These are phyloP conservation scores for Trichothecium sympodiale DNA, from an alignment of 2,329 filamentous ascomycete genomes.

Conservation along the genomic window DNA sequence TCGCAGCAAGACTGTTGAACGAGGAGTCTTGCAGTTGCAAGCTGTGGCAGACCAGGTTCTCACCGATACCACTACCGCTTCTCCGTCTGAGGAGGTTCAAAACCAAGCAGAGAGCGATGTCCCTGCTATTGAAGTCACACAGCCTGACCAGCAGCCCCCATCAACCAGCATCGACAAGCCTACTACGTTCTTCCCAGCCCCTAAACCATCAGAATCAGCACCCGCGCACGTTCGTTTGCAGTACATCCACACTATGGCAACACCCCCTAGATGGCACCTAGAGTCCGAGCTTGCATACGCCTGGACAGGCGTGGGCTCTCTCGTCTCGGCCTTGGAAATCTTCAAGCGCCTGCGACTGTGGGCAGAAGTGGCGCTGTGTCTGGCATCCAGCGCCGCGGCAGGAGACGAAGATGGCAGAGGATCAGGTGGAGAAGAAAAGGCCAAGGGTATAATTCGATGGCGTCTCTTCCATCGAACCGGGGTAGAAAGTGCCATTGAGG, in stretches of 20 bases:
- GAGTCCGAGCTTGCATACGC: constrained; percentile 85
- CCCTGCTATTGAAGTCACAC: constrained; percentile 34
- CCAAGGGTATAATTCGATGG: constrained; percentile 62
- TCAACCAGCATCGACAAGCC: constrained; percentile 29
- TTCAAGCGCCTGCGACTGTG: constrained; percentile 89
- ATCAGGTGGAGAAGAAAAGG: constrained; percentile 63
- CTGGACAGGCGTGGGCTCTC: constrained; percentile 82
- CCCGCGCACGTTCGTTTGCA: constrained; percentile 63
- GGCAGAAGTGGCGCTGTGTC: constrained; percentile 89
- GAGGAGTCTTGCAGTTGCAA: constrained; percentile 85
- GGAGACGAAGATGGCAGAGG: constrained; percentile 47
- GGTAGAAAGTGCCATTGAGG: constrained; percentile 11
- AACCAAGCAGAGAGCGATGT: constrained; percentile 19
- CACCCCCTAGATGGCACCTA: constrained; percentile 84
- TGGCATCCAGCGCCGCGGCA: constrained; percentile 49
- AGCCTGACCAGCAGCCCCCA: constrained; percentile 18
- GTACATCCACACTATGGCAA: constrained; percentile 75
- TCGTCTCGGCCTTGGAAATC: constrained; percentile 86
- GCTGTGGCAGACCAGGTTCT: constrained; percentile 93
- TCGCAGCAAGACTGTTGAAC: constrained; percentile 74
- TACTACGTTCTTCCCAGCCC: constrained; percentile 70
- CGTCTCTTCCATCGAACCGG: constrained; percentile 63
- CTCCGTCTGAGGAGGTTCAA: constrained; percentile 10
- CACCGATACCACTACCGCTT: constrained; percentile 54
- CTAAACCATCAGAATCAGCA: constrained; percentile 67